Percentiles rank a stretch among this genome's conserved stretches.
Conservation (phyloP, 2,329 filamentous ascomycete genomes). For the Chaetomiaceae sp. region DNA sequence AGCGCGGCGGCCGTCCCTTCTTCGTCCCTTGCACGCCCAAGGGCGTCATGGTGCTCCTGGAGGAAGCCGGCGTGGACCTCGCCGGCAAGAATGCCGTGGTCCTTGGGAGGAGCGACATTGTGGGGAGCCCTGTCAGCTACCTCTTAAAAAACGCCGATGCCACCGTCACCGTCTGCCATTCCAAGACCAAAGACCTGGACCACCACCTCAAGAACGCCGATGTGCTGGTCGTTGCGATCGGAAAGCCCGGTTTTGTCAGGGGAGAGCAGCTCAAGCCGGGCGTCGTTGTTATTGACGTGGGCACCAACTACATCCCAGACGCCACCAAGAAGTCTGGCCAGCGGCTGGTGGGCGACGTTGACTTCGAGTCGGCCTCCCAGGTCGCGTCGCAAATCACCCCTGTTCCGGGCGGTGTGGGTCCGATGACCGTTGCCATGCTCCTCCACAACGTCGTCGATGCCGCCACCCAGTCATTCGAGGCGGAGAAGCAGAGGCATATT, state of each 20-base stretch:
- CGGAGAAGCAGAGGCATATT: constrained; percentile 74
- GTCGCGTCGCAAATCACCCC: constrained; percentile 93
- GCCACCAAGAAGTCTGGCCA: constrained; percentile 86
- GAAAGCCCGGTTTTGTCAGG: constrained; percentile 80
- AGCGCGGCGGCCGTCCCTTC: constrained; percentile 82
- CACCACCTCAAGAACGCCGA: constrained; percentile 78
- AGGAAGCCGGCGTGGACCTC: constrained; percentile 77
- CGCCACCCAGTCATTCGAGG: constrained; percentile 74
- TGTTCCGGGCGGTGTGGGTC: constrained; percentile 92
- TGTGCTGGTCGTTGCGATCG: constrained; percentile 88
- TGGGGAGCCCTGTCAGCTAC: constrained; percentile 94
- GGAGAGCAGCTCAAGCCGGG: constrained; percentile 94
- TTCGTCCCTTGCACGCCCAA: constrained; percentile 96
- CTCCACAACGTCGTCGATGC: constrained; percentile 92
- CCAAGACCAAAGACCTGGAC: constrained; percentile 70
- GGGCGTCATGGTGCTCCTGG: constrained; percentile 88
- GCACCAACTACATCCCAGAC: constrained; percentile 93
- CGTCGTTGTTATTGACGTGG: constrained; percentile 94
- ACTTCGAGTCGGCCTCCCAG: constrained; percentile 77
- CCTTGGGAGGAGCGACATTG: constrained; percentile 91
- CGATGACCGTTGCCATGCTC: constrained; percentile 99
- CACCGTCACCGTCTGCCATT: constrained; percentile 95
- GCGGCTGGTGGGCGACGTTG: constrained; percentile 90
- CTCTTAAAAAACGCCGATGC: constrained; percentile 92
- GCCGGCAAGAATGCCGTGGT: constrained; percentile 92